phyloP scores from a whole-genome alignment of 768 basidiomycete species.

The Lentinula lateritia region DNA sequence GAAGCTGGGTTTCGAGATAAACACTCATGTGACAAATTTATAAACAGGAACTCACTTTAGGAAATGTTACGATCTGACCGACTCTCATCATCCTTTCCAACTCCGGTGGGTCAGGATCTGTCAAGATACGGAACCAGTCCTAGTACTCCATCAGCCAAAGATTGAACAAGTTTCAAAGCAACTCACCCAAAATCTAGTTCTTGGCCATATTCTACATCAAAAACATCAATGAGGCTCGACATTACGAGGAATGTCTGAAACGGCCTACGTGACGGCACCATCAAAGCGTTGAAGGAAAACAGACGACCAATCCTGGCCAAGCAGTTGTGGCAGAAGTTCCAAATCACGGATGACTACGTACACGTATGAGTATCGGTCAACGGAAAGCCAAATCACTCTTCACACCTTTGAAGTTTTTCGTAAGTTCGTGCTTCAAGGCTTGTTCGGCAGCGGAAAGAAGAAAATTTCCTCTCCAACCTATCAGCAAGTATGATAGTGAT shows the following conservation, averaged over 20 bases:
- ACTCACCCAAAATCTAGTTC: constrained; percentile 67
- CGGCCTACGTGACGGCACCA: constrained; percentile 77
- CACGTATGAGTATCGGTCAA: neutral
- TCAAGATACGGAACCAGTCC: constrained; percentile 83
- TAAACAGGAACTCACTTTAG: constrained; percentile 57
- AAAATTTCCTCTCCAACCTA: constrained; percentile 95
- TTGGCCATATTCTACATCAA: constrained; percentile 69
- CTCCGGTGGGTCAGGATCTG: constrained; percentile 77
- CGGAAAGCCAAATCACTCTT: neutral
- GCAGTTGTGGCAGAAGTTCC: constrained; percentile 87
- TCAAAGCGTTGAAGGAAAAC: constrained; percentile 96
- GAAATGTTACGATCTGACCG: constrained; percentile 93
- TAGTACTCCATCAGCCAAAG: constrained; percentile 18
- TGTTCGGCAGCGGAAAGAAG: constrained; percentile 89
- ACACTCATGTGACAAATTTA: neutral
- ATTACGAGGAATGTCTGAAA: neutral
- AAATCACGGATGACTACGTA: constrained; percentile 84
- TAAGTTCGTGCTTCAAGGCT: constrained; percentile 91
- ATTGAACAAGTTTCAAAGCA: constrained; percentile 1
- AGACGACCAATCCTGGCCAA: constrained; percentile 94
- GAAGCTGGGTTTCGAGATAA: constrained; percentile 45
- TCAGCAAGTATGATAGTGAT: neutral
- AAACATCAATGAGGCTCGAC: constrained; percentile 22
- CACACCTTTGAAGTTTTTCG: constrained; percentile 87
- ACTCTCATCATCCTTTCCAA: constrained; percentile 83